Percentiles rank a stretch among this genome's conserved stretches.
phyloP scores from a whole-genome alignment of 345 rosid genomes.

The Linum usitatissimum region DNA sequence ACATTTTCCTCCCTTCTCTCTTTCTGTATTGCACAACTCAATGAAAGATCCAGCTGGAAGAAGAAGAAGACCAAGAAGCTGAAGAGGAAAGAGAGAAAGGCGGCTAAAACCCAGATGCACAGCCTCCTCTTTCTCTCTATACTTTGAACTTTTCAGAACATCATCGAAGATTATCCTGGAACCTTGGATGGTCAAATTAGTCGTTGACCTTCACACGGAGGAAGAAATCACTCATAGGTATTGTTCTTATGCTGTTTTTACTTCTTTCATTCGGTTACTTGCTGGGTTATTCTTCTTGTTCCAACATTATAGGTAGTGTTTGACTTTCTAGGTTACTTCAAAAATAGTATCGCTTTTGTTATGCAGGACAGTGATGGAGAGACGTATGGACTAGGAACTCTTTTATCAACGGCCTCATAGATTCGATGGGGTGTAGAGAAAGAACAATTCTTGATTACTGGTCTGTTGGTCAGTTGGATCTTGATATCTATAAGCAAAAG shows the following conservation, averaged over 20 bases:
- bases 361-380: background rate
- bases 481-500: background rate
- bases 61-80: no score
- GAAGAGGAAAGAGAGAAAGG: background rate
- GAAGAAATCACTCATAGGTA: constrained; percentile 12
- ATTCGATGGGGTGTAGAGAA: background rate
- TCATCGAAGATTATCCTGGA: background rate
- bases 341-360: background rate
- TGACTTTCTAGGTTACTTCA: background rate
- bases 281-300: background rate
- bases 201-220: background rate
- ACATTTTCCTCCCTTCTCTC: background rate
- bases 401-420: background rate
- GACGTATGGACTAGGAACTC: background rate
- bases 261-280: background rate
- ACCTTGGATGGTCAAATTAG: background rate
- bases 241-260: background rate
- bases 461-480: constrained; percentile 19
- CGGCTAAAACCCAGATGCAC: no score
- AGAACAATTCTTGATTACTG: constrained; percentile 3
- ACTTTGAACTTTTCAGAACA: background rate
- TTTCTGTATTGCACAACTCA: background rate
- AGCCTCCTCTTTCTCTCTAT: background rate
- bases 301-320: background rate
- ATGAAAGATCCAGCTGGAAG: no score